Conservation (phyloP, 352 stramenopile genomes). For the Globisporangium cylindrosporum region DNA sequence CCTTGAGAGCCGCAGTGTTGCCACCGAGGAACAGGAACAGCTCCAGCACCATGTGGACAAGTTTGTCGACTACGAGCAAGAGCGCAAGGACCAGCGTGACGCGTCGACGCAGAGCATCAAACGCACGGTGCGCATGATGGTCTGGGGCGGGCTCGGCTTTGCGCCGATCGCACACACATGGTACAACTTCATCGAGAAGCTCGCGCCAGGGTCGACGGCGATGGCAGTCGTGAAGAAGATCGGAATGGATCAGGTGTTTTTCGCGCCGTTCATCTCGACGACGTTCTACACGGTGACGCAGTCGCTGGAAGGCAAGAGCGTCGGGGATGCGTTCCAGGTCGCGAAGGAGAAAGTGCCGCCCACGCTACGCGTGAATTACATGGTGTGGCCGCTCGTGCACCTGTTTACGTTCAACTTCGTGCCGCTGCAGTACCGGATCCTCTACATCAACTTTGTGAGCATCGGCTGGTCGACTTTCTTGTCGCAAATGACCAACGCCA, state of each 20-base stretch:
- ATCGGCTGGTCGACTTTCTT: constrained; percentile 50
- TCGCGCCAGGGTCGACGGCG: constrained; percentile 26
- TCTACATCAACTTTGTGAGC: constrained; percentile 51
- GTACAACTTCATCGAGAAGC: constrained; percentile 79
- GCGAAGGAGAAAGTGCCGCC: constrained; percentile 35
- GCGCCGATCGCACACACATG: constrained; percentile 89
- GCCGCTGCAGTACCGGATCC: constrained; percentile 49
- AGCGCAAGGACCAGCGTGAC: not conserved
- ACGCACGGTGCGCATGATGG: constrained; percentile 58
- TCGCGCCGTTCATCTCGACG: constrained; percentile 36
- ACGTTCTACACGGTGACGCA: constrained; percentile 43
- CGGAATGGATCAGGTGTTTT: constrained; percentile 39
- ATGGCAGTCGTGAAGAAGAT: constrained; percentile 40
- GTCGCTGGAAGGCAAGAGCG: constrained; percentile 32
- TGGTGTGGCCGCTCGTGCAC: constrained; percentile 48
- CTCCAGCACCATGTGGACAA: not conserved
- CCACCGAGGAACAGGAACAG: not conserved
- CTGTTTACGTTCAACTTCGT: constrained; percentile 47
- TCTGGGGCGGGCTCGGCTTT: constrained; percentile 86
- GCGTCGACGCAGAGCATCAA: not conserved
- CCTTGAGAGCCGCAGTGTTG: constrained; percentile 23
- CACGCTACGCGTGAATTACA: constrained; percentile 42
- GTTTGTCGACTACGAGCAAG: constrained; percentile 16
- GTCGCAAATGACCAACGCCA: constrained; percentile 40
- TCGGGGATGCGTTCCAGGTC: constrained; percentile 32